Conservation (phyloP, 305 asterid genomes). For the Ilex paraguariensis region DNA sequence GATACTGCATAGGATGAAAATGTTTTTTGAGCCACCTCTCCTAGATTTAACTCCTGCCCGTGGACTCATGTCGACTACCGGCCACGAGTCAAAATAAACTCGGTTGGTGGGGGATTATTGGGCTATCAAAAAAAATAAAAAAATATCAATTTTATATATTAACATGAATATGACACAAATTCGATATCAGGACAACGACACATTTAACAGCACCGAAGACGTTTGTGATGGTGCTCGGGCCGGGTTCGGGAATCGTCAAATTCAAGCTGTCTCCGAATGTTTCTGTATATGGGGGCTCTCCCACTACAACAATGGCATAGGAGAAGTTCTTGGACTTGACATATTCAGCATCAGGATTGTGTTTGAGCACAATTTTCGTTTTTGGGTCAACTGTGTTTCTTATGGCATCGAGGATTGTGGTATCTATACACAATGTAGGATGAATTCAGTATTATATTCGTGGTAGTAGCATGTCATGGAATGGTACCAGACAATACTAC, state of each 20-base stretch:
- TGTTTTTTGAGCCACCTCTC: too few relatives aligned
- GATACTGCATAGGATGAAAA: too few relatives aligned
- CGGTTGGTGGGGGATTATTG: too few relatives aligned
- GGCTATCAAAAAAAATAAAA: too few relatives aligned
- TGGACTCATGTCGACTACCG: too few relatives aligned
- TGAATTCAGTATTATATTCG: too few relatives aligned
- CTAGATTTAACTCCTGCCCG: too few relatives aligned
- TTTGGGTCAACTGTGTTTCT: slow-evolving; percentile 23
- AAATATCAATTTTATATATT: too few relatives aligned
- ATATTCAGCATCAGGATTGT: slow-evolving; percentile 31
- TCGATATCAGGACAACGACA: slow-evolving; percentile 36
- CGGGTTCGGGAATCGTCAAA: slow-evolving; percentile 37
- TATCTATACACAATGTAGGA: slow-evolving; percentile 38
- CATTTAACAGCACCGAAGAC: slow-evolving; percentile 37
- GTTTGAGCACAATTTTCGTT: slow-evolving; percentile 27
- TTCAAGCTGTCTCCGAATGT: slow-evolving; percentile 41
- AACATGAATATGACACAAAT: too few relatives aligned
- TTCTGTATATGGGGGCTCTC: slow-evolving; percentile 45
- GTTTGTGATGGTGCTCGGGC: slow-evolving; percentile 23
- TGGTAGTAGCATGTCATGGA: too few relatives aligned
- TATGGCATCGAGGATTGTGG: slow-evolving; percentile 31
- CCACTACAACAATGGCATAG: slow-evolving; percentile 47
- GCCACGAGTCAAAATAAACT: too few relatives aligned
- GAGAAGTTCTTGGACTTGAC: slow-evolving; percentile 28
- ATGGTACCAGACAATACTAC: too few relatives aligned